Conservation (phyloP, 495 filamentous ascomycete genomes). For the Immersiella caudata region DNA sequence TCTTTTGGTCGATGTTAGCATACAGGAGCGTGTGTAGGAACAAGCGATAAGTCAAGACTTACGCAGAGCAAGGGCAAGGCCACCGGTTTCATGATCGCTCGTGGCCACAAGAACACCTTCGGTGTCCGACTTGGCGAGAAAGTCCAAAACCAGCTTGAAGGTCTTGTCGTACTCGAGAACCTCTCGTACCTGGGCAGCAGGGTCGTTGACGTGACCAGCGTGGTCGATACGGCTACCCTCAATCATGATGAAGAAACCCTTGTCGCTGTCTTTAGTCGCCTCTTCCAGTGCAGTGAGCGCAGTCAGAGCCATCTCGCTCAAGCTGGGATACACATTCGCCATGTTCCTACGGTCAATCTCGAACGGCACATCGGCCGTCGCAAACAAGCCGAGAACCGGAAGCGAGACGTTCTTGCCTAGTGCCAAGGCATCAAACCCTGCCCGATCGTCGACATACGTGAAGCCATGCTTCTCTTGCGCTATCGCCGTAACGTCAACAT, state of each 20-base stretch:
- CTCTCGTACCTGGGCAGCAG: constrained; percentile 91
- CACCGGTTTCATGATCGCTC: constrained; percentile 95
- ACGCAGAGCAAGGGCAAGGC: constrained; percentile 78
- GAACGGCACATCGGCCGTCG: constrained; percentile 79
- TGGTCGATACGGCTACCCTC: constrained; percentile 96
- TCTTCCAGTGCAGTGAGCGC: constrained; percentile 76
- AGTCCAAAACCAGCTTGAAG: constrained; percentile 80
- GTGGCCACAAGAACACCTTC: constrained; percentile 84
- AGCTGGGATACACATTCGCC: constrained; percentile 79
- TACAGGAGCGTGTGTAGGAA: not conserved
- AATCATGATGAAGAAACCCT: constrained; percentile 98
- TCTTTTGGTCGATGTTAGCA: constrained; percentile 33
- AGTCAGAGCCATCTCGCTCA: constrained; percentile 88
- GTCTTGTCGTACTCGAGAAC: constrained; percentile 90
- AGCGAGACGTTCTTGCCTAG: constrained; percentile 72
- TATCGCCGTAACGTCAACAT: constrained; percentile 66
- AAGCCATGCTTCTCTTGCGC: constrained; percentile 76
- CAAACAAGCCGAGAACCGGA: constrained; percentile 86
- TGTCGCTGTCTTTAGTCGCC: constrained; percentile 82
- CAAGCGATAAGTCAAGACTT: constrained; percentile 34
- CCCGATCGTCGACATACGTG: constrained; percentile 70
- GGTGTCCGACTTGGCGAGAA: constrained; percentile 70
- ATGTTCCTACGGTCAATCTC: constrained; percentile 84
- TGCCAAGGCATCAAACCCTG: constrained; percentile 76
- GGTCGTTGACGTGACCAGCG: constrained; percentile 93